These are phyloP conservation scores for Argentina anserina DNA, from an alignment of 306 rosid species.

Conservation along the genomic window DNA sequence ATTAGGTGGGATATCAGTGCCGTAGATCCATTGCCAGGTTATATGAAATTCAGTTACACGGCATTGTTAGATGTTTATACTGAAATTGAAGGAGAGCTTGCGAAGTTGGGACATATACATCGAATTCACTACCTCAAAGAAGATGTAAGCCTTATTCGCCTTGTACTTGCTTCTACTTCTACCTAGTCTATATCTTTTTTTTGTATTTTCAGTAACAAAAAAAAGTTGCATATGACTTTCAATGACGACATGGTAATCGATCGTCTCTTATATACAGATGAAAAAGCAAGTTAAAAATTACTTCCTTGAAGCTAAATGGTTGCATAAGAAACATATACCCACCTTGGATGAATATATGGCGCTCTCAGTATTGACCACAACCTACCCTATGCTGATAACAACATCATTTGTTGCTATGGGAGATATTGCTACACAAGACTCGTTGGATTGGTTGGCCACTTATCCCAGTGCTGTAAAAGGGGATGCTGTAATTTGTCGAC, in stretches of 20 bases:
- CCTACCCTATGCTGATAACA: neutral
- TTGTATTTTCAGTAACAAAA: no score
- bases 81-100: neutral
- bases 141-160: neutral
- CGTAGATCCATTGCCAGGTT: neutral
- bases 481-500: neutral
- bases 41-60: neutral
- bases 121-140: neutral
- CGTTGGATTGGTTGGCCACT: constrained; percentile 1
- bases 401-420: neutral
- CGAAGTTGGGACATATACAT: neutral
- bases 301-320: neutral
- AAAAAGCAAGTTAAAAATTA: neutral
- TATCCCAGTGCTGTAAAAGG: constrained; percentile 1
- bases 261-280: neutral
- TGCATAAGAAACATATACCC: neutral
- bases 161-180: no score
- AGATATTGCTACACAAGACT: constrained; percentile 3
- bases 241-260: no score
- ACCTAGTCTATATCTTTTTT: no score
- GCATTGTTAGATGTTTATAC: neutral
- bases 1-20: neutral
- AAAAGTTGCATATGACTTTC: no score
- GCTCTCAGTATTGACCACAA: neutral
- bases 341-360: neutral